phyloP scores from a whole-genome alignment of 139 green algal genomes.

The Chlorella vulgaris region DNA sequence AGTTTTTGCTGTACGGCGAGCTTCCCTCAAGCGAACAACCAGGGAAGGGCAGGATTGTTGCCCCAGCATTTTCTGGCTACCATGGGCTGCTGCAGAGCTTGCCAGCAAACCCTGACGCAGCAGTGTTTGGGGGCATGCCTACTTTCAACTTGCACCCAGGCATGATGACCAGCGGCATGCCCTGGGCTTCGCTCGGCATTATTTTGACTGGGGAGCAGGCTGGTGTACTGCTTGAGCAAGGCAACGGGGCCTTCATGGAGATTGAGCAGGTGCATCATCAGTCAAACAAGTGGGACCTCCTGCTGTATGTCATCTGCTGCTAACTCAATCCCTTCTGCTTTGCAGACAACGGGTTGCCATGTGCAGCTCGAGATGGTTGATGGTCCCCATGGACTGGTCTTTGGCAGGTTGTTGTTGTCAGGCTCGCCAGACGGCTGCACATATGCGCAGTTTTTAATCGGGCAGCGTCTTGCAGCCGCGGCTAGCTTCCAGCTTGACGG shows the following conservation, averaged over 20 bases:
- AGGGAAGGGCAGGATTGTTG: neutral
- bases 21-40: constrained; percentile 16
- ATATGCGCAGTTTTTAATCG: constrained; percentile 27
- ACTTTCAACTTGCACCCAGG: neutral
- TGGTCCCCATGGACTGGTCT: neutral
- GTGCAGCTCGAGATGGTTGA: constrained; percentile 9
- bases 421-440: neutral
- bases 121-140: neutral
- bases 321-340: neutral
- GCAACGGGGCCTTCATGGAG: neutral
- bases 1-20: constrained; percentile 33
- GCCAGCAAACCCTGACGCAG: neutral
- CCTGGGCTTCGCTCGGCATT: constrained; percentile 14
- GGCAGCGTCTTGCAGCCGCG: constrained; percentile 13
- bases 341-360: constrained; percentile 12
- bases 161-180: neutral
- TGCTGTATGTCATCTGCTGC: neutral
- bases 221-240: neutral
- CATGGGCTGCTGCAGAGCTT: neutral
- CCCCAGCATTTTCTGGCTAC: neutral
- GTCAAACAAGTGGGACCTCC: neutral
- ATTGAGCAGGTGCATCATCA: neutral
- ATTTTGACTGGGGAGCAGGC: constrained; percentile 32
- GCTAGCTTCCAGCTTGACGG: constrained; percentile 5
- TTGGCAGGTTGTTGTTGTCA: neutral